Conservation (phyloP, 2,329 filamentous ascomycete species). For the Alternaria incomplexa region DNA sequence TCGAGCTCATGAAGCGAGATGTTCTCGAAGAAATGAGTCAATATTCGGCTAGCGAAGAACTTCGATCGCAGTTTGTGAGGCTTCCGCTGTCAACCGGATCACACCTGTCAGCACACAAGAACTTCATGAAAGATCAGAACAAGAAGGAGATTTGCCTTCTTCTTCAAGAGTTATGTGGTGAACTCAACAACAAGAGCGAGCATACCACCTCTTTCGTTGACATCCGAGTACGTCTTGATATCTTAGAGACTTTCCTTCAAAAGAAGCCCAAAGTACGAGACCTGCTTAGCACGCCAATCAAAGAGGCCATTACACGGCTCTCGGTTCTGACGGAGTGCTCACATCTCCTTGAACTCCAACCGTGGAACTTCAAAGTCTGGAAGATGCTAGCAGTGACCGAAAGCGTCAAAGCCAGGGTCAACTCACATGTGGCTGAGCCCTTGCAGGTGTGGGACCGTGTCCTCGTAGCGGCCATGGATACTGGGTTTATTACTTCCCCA, state of each 20-base stretch:
- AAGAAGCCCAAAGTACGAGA: neutral
- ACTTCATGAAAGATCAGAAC: neutral
- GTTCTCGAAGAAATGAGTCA: neutral
- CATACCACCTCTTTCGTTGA: neutral
- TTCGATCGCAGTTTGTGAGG: neutral
- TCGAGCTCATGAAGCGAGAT: neutral
- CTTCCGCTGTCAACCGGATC: neutral
- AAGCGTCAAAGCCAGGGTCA: neutral
- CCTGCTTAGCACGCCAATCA: neutral
- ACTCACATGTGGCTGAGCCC: neutral
- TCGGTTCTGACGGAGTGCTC: neutral
- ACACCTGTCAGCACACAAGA: neutral
- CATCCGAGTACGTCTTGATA: neutral
- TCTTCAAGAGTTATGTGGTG: neutral
- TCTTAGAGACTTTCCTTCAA: neutral
- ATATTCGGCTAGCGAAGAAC: neutral
- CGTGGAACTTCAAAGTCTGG: neutral
- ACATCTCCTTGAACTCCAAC: neutral
- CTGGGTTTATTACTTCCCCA: neutral
- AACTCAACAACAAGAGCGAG: neutral
- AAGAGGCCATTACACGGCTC: neutral
- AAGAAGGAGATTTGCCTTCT: neutral
- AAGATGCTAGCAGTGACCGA: neutral
- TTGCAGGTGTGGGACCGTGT: neutral
- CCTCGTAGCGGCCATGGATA: neutral